Evolutionary conservation across 371 early-diverging fungal species (phyloP), one percentile per base, ranked within the genome.

Genomic region (Nematocida ironsii): DNA sequence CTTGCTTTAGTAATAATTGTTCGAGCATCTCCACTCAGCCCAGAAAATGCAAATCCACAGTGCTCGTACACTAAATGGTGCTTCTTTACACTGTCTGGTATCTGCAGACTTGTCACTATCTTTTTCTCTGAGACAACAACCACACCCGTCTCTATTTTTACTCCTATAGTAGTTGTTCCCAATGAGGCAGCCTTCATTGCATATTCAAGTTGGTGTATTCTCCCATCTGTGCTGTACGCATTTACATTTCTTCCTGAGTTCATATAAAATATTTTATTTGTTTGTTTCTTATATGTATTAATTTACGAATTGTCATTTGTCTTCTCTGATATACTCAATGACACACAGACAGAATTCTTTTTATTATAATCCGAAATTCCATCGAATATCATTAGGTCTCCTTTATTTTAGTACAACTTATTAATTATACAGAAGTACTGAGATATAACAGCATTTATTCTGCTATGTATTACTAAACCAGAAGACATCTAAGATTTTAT

Each of bases 161-260:
- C 56, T 27, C 84, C 87, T 55, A 88, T 82, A 9, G 85, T 87
- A 39, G 87, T 86, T 25, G 87, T 86, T 71, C 88, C 88, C 7
- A 84, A 72, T 61, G 85, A 85, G 72, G 84, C 83, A 20, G 88
- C 87, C 73, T 88, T 86, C 88, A 88, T 88, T 11, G 88, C 88
- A 71, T 87, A 88, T 70, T 88, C 88, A 61, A 88, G 73, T 66
- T 88, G 88, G 66, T 82, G 76, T 9, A 88, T 84, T 71, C 88
- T 73, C 55, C 88, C 88, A 56, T 88, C 88, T 50, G 80, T 56
- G 69, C 83, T 86, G 73, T 88, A 88, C 23, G 84, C 84, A 66
- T 85, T 86, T 56, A 85, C 82, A 80, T 86, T 83, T 42, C 72
- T 50, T 45, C 58, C 82, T 57, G 83, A 75, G 50, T 82, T 70